Evolutionary conservation across 257 asterid genomes (phyloP).

Genomic region (Solanum pinnatisectum): DNA sequence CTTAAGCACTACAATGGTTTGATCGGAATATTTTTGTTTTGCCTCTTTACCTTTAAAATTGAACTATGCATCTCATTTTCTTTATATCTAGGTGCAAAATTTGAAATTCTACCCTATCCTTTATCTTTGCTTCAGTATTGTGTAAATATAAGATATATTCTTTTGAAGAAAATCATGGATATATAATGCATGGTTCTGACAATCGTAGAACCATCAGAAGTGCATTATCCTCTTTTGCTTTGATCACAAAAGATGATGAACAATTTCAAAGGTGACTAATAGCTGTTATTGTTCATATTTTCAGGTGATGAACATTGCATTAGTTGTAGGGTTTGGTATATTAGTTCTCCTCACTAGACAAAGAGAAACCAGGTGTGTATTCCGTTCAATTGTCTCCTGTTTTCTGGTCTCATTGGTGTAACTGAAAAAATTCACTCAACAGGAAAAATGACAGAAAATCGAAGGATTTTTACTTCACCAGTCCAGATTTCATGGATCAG

Average conservation of each 20-base stretch:
- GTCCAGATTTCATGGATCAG: conserved; percentile 1
- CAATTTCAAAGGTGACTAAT: not conserved
- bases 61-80: not conserved
- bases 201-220: not conserved
- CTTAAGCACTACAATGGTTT: not conserved
- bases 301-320: conserved; percentile 60
- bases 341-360: conserved; percentile 77
- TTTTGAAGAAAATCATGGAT: not conserved
- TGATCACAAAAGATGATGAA: not conserved
- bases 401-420: not conserved
- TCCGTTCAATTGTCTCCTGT: not conserved
- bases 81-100: not conserved
- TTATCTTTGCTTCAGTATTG: not conserved
- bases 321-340: conserved; percentile 66
- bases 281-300: not conserved
- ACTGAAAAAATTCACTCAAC: not conserved
- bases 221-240: not conserved
- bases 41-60: not conserved
- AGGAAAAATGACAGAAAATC: not conserved
- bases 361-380: conserved; percentile 49
- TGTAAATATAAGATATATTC: not conserved
- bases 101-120: not conserved
- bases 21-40: not conserved
- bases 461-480: not conserved
- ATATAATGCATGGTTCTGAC: not conserved